Base-by-base conservation (phyloP, 2,329 filamentous ascomycete genomes). In the Penicillium rolfsii region DNA sequence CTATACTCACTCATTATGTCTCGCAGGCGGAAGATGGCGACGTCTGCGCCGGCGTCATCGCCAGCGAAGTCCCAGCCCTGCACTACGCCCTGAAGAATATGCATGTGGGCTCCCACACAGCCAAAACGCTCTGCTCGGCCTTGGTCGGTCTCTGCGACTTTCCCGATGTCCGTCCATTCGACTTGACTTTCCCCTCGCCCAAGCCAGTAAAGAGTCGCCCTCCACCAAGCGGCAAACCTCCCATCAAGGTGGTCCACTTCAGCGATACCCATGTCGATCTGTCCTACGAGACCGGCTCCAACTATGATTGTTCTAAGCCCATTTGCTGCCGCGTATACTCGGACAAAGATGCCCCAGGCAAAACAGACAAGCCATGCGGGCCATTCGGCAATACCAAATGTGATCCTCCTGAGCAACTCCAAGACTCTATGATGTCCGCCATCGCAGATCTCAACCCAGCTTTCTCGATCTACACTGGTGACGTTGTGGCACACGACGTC, bases 181-280 rank as follows among this genome's bases (percentile, higher is more conserved):
- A 74, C 14, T 73, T 85, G 14, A 67, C 74, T 2, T 80, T 85
- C 50, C 81, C 83, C 12, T 64, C 67, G 6, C 66, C 76, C 7
- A 80, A 81, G 61, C 76, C 79, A 7, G 59, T 71, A 16, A 67
- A 68, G 16, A 66, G 60, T 14, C 77, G 81, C 14, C 78, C 78
- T 0, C 77, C 80, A 16, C 74, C 82, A 1, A 84, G 81, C 55
- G 79, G 80, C 3, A 71, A 80, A 69, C 66, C 74, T 5, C 81
- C 84, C 5, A 69, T 86, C 64, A 81, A 83, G 64, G 76, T 88
- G 4, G 83, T 86, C 26, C 85, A 88, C 67, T 84, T 84, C 70
- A 85, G 83, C 12, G 85, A 88, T 64, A 84, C 86, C 45, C 85
- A 87, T 60, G 75, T 87, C 56, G 85, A 88, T 63, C 81, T 80